Conservation (phyloP, 2,329 filamentous ascomycete species). For the Botrytis aclada region DNA sequence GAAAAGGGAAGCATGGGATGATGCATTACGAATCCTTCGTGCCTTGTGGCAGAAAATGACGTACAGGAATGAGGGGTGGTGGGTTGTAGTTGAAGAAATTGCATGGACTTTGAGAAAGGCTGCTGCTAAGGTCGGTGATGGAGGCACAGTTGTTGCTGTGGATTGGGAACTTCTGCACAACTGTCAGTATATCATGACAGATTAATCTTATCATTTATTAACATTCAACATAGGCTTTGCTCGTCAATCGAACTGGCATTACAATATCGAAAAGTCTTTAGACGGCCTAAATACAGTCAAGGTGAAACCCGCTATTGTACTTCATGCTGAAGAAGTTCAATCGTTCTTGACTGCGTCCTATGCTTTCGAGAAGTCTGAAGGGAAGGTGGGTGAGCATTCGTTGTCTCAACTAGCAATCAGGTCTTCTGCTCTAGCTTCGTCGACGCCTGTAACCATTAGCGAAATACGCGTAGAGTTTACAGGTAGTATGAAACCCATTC, state of each 20-base stretch:
- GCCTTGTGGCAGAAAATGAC: conserved; percentile 57
- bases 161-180: conserved; percentile 64
- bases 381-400: conserved; percentile 59
- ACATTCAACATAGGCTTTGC: conserved; percentile 48
- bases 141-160: conserved; percentile 56
- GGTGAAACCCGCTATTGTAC: conserved; percentile 48
- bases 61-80: conserved; percentile 59
- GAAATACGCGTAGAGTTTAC: conserved; percentile 54
- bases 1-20: conserved; percentile 50
- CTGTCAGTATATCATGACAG: conserved; percentile 44
- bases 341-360: conserved; percentile 56
- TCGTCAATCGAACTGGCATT: conserved; percentile 55
- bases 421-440: conserved; percentile 53
- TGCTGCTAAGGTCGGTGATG: conserved; percentile 50
- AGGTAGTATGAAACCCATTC: conserved; percentile 55
- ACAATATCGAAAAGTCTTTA: conserved; percentile 57
- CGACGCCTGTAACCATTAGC: conserved; percentile 51
- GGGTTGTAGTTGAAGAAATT: conserved; percentile 56
- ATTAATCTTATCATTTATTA: not conserved
- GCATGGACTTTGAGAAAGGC: conserved; percentile 59
- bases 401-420: conserved; percentile 56
- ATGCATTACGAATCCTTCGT: conserved; percentile 51
- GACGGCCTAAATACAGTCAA: conserved; percentile 45
- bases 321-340: conserved; percentile 51
- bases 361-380: conserved; percentile 55